Evolutionary conservation across 2,329 filamentous ascomycete genomes (phyloP), one percentile per base, ranked within the genome.

Genomic region (Apiospora pterosperma): DNA sequence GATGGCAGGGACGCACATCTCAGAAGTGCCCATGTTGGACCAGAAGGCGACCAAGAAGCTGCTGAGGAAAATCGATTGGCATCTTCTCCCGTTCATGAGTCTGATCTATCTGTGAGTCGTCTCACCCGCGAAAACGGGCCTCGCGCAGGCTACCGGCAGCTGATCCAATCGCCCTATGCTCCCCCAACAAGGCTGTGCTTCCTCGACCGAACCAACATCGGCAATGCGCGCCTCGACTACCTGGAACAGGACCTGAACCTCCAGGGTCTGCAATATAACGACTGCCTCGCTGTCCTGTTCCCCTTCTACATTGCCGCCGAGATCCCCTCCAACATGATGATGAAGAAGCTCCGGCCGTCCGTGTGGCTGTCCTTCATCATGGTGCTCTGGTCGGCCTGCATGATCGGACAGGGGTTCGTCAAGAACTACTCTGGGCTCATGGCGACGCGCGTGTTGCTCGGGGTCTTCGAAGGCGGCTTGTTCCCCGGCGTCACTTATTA

Each of bases 331-430:
- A 90, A 90, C 69, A 75, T 89, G 41, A 74, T 90, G 42, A 81
- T 90, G 62, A 90, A 90, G 73, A 80, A 81, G 2, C 75, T 88
- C 64, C 79, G 84, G 2, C 89, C 89, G 0, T 86, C 83, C 36
- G 75, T 89, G 58, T 92, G 90, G 71, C 80, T 90, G 60, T 84
- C 88, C 0, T 76, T 82, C 19, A 90, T 90, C 67, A 90, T 91
- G 84, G 71, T 87, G 16, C 72, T 82, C n/a, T 81, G 70, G 70
- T 68, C 62, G 36, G 52, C 63, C 5, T 62, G 41, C 60, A 62
- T 69, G 62, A 67, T 70, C 28, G 65, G 52, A 0, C 68, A 69
- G 36, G 71, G 73, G 7, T 74, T 74, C 64, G 71, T 73, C 23
- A 66, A 63, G 41, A 69, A 69, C 38, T 71, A 72, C 48, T 62